Conservation (phyloP, 2,329 filamentous ascomycete species). For the Colletotrichum sp. region DNA sequence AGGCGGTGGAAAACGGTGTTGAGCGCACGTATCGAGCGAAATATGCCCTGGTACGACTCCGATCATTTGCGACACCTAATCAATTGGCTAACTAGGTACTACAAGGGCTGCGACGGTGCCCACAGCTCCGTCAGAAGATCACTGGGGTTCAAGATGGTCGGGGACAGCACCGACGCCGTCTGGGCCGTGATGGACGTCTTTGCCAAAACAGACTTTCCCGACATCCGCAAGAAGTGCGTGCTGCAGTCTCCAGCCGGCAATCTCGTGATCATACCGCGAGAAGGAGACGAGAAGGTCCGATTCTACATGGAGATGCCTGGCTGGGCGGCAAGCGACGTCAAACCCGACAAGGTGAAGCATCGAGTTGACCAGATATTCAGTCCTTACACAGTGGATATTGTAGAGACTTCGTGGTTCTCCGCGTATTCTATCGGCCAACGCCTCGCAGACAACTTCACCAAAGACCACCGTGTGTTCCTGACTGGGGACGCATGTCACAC, state of each 20-base stretch:
- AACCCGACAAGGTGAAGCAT: slow-evolving; percentile 55
- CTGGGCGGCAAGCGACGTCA: slow-evolving; percentile 51
- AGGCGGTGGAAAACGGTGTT: slow-evolving; percentile 42
- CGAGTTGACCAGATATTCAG: slow-evolving; percentile 59
- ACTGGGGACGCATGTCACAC: slow-evolving; percentile 80
- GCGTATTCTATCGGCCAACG: slow-evolving; percentile 80
- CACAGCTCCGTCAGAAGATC: slow-evolving; percentile 56
- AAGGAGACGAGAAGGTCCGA: slow-evolving; percentile 62
- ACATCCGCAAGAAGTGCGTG: slow-evolving; percentile 62
- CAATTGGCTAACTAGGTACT: accelerated
- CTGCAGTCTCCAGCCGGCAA: slow-evolving; percentile 52
- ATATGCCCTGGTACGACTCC: background rate
- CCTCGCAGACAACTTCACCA: slow-evolving; percentile 69
- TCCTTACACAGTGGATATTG: slow-evolving; percentile 63
- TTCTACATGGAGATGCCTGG: slow-evolving; percentile 70
- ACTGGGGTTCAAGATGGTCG: slow-evolving; percentile 62
- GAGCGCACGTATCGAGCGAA: slow-evolving; percentile 24
- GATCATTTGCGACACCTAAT: accelerated
- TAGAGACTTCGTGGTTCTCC: slow-evolving; percentile 73
- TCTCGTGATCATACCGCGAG: slow-evolving; percentile 76
- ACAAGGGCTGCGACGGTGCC: slow-evolving; percentile 47
- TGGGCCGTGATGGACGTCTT: slow-evolving; percentile 64
- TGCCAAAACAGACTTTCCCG: slow-evolving; percentile 62
- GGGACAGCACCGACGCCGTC: slow-evolving; percentile 60
- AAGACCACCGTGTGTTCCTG: slow-evolving; percentile 73